Percentiles rank a stretch among this genome's conserved stretches.
Conservation (phyloP, 164 flowering plant species). For the grape (Vitis vinifera) region DNA sequence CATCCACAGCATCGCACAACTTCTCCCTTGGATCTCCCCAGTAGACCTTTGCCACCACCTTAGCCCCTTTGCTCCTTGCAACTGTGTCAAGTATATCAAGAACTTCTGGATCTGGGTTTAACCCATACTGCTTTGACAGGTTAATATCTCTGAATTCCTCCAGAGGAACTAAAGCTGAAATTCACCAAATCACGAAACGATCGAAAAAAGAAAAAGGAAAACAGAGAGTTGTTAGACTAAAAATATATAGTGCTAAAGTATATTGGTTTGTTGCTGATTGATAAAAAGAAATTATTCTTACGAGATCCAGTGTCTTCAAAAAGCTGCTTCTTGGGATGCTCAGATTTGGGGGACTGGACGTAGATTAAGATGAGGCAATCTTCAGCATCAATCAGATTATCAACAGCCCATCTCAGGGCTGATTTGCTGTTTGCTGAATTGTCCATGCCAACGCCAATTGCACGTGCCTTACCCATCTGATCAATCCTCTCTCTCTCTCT, state of each 20-base stretch:
- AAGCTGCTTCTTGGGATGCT: slow-evolving; percentile 41
- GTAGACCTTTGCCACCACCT: slow-evolving; percentile 58
- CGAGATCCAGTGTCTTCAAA: slow-evolving; percentile 72
- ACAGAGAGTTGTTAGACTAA: not conserved
- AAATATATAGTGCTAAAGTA: not conserved
- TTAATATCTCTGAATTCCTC: slow-evolving; percentile 51
- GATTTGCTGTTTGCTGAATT: slow-evolving; percentile 58
- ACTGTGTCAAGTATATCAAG: slow-evolving; percentile 56
- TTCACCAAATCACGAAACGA: not conserved
- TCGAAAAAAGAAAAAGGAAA: not conserved
- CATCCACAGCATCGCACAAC: slow-evolving; percentile 63
- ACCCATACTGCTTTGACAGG: slow-evolving; percentile 51
- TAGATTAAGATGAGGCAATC: slow-evolving; percentile 47
- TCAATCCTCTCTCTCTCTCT: slow-evolving; percentile 7
- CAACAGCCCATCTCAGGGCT: slow-evolving; percentile 57
- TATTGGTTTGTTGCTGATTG: not conserved
- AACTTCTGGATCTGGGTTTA: slow-evolving; percentile 51
- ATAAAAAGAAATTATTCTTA: slow-evolving; percentile 9
- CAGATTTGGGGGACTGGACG: slow-evolving; percentile 52
- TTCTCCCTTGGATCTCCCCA: slow-evolving; percentile 90
- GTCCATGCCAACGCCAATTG: slow-evolving; percentile 64
- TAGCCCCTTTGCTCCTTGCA: slow-evolving; percentile 43
- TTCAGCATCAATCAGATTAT: slow-evolving; percentile 43
- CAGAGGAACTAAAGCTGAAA: slow-evolving; percentile 67
- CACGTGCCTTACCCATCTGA: slow-evolving; percentile 38